A percentile compares a stretch with the other conserved stretches of the same genome.
These are phyloP conservation scores for Solanum aculeatissimum DNA, from an alignment of 305 asterid genomes.

Conservation along the genomic window DNA sequence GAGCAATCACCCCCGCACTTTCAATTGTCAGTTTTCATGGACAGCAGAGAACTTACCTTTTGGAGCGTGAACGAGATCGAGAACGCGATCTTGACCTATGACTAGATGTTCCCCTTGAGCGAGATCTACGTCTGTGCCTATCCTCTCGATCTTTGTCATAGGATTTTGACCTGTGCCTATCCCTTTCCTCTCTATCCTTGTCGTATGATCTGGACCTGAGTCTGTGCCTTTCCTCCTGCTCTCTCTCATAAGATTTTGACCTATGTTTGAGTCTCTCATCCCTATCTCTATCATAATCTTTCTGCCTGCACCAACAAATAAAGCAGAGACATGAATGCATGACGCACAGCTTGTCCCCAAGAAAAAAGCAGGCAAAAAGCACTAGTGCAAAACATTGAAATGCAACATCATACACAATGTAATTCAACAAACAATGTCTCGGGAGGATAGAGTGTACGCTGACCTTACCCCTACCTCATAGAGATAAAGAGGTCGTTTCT, in stretches of 20 bases:
- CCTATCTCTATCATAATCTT: slow-evolving; percentile 22
- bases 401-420: not conserved
- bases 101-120: slow-evolving; percentile 54
- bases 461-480: not conserved
- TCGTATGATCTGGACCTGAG: slow-evolving; percentile 34
- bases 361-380: not conserved
- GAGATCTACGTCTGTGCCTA: slow-evolving; percentile 49
- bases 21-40: not conserved
- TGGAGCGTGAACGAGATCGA: slow-evolving; percentile 49
- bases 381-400: not conserved
- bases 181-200: slow-evolving; percentile 4
- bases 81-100: slow-evolving; percentile 57
- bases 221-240: slow-evolving; percentile 57
- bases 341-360: not conserved
- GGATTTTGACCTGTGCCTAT: not conserved
- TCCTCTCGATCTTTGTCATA: slow-evolving; percentile 69
- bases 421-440: not conserved
- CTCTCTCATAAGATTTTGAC: slow-evolving; percentile 32
- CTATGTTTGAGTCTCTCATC: slow-evolving; percentile 1
- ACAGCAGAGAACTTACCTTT: slow-evolving; percentile 34
- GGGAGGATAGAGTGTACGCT: not conserved
- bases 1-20: not conserved
- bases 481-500: not conserved
- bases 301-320: slow-evolving; percentile 38
- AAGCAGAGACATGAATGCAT: not conserved